Evolutionary conservation across 2,329 filamentous ascomycete genomes (phyloP), one percentile per base, ranked within the genome.

Genomic region (Eutypella sp.): DNA sequence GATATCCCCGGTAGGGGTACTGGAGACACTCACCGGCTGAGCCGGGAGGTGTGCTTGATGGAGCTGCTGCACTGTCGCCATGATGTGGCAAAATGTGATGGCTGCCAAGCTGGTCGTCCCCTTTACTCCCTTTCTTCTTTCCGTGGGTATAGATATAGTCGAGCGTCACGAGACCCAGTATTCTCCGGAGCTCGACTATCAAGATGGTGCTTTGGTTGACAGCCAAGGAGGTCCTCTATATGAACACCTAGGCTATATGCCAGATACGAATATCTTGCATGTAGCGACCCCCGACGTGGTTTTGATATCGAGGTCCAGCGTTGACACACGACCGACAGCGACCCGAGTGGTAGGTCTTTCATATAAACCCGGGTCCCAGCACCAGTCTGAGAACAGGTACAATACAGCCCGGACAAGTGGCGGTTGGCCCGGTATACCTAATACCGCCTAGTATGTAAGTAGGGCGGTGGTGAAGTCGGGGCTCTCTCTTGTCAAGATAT

Each of bases 1-100:
- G 18, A 55, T 38, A 7, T 46, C 43, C 22, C 53, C 34, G 7
- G 53, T 47, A 13, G 48, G 36, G 13, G 49, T 53, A 37, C 66
- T 63, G 53, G 60, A 64, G 45, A 61, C 61, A 48, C 57, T 64
- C 38, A 59, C 59, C 48, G 67, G 70, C 51, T 67, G 62, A 6
- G 73, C 72, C 10, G 76, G 76, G 39, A 74, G 76, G 18, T 76
- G 75, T 40, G 70, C 69, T 38, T 71, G 72, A 48, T 69, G 67
- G n/a, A 71, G 63, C 23, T 71, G 66, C 43, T 78, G 76, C 58
- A 66, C 75, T 45, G 64, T 66, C 43, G 67, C 57, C 67, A 70
- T 70, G 24, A 46, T 43, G 49, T 34, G 42, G 33, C 38, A 23
- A 34, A 33, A 43, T 31, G 45, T 46, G 34, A 38, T 33, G 48